Evolutionary conservation across 139 green algal species (phyloP), one percentile per base, ranked within the genome.

Genomic region (Picochlorum sp.): DNA sequence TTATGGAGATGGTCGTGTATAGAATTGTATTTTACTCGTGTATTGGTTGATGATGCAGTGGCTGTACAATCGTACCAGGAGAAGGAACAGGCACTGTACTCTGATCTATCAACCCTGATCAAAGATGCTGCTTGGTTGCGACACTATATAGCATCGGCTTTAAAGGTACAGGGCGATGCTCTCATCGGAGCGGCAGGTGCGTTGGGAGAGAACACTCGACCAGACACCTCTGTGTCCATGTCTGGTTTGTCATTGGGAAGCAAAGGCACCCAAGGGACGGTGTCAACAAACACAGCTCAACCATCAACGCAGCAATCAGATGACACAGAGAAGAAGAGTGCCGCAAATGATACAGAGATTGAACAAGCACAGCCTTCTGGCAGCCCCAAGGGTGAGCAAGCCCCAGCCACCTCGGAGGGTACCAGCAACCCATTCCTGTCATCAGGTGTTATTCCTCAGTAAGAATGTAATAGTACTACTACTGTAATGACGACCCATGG

Each of bases 41-140:
- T 15, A 57, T 28, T 50, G 20, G 21, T 50, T 49, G 4, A 4
- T 45, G 11, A 31, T 55, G 60, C 60, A 66, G 60, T 55, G 28
- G 15, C 31, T 20, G 37, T 56, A 52, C 58, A 65, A 26, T 50
- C 20, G 10, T 66, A 30, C 24, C 73, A 83, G 41, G 78, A 92
- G 63, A 67, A 87, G 60, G 87, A 95, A 80, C 71, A 56, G 14
- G 26, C 60, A 34, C 49, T 77, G 14, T 49, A 57, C n/a, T 41
- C 31, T 2, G 70, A 77, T 45, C 70, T 77, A 16, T 45, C 70
- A 2, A 59, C 56, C 2, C 49, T 77, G 30, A 77, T 77, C 24
- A 54, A 70, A 14, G 70, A 77, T 21, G 58, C 52, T 8, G 50
- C 57, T 47, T 72, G 64, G 56, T 47, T 77, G 10, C 57, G 50